Percentiles rank a stretch among this genome's conserved stretches.
Evolutionary conservation across 2,329 filamentous ascomycete genomes (phyloP).

Genomic region (Hymenoscyphus fraxineus): DNA sequence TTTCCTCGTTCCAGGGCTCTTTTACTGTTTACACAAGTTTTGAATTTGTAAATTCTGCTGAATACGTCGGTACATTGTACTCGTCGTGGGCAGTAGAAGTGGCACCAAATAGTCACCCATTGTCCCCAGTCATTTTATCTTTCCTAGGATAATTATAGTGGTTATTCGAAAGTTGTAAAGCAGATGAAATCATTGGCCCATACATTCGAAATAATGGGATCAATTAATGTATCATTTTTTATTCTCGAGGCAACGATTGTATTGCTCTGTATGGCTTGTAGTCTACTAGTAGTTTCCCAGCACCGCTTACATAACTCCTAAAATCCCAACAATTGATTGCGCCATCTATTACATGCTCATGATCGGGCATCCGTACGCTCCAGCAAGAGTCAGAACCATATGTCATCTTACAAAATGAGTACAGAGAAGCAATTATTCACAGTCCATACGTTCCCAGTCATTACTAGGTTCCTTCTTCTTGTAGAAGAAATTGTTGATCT

Average conservation of each 20-base stretch:
- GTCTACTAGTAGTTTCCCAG: not conserved
- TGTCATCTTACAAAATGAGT: conserved; percentile 10
- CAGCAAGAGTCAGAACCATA: not conserved
- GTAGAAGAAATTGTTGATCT: conserved; percentile 19
- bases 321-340: conserved; percentile 1
- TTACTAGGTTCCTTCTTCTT: conserved; percentile 23
- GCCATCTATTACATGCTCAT: not conserved
- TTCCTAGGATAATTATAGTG: too few relatives aligned
- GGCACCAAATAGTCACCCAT: too few relatives aligned
- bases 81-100: too few relatives aligned
- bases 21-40: not conserved
- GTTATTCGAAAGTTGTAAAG: too few relatives aligned
- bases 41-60: not conserved
- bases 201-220: too few relatives aligned
- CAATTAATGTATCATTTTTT: too few relatives aligned
- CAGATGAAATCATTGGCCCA: too few relatives aligned
- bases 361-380: not conserved
- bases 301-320: not conserved
- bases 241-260: not conserved
- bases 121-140: too few relatives aligned
- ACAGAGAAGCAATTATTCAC: conserved; percentile 19
- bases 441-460: conserved; percentile 17
- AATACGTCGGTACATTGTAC: not conserved
- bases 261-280: not conserved
- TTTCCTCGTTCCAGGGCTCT: not conserved